Percentiles rank a stretch among this genome's conserved stretches.
phyloP scores from a whole-genome alignment of 257 asterid genomes.

The Penstemon newberryi region DNA sequence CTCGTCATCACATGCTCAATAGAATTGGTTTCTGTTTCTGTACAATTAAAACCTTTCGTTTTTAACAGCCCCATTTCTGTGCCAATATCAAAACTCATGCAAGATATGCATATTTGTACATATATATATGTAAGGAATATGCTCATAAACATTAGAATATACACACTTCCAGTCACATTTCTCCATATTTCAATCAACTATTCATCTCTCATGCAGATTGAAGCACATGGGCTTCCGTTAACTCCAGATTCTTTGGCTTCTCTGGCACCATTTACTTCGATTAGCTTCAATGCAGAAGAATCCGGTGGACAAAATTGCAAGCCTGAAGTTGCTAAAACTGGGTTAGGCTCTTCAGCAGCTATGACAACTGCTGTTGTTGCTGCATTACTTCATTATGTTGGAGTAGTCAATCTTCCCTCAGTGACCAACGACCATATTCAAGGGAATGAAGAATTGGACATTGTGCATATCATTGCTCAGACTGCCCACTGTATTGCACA shows the following conservation, averaged over 20 bases:
- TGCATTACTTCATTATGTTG: constrained; percentile 83
- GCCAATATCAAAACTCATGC: no score
- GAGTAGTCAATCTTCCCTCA: constrained; percentile 49
- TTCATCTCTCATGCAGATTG: constrained; percentile 56
- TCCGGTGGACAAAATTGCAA: constrained; percentile 61
- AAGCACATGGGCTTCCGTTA: constrained; percentile 81
- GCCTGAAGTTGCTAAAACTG: constrained; percentile 99
- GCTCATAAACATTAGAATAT: no score
- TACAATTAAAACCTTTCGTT: no score
- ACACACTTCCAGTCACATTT: neutral
- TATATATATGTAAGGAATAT: no score
- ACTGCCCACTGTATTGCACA: constrained; percentile 98
- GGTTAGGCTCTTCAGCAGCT: constrained; percentile 99
- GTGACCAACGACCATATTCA: neutral
- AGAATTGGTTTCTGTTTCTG: no score
- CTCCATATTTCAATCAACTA: constrained; percentile 15
- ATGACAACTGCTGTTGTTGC: constrained; percentile 99
- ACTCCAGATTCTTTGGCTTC: constrained; percentile 88
- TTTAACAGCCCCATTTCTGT: no score
- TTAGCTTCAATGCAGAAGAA: constrained; percentile 79
- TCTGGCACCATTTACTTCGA: constrained; percentile 87
- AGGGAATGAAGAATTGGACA: constrained; percentile 55
- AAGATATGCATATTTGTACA: no score
- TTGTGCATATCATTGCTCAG: constrained; percentile 89
- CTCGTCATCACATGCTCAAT: no score